A percentile compares a stretch with the other conserved stretches of the same genome.
phyloP scores from a whole-genome alignment of 2,329 filamentous ascomycete species.

The Pyrenochaeta sp. region DNA sequence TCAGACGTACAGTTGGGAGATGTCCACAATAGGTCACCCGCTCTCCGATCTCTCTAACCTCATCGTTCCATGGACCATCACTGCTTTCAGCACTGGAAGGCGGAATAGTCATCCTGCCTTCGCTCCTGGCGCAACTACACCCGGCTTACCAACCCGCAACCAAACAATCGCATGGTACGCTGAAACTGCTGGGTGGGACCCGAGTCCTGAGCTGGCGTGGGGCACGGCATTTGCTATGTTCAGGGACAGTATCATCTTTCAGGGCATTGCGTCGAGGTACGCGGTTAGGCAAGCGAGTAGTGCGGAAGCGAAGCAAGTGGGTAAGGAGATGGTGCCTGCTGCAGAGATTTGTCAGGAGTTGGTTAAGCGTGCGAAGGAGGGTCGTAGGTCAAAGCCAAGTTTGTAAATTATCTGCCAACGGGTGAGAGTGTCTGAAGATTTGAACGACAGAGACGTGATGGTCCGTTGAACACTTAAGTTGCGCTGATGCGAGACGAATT shows the following conservation, averaged over 20 bases:
- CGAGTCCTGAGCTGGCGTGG: constrained; percentile 67
- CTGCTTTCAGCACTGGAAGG: constrained; percentile 46
- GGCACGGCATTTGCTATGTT: constrained; percentile 69
- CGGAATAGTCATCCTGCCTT: constrained; percentile 62
- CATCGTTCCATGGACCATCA: constrained; percentile 55
- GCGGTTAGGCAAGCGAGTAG: constrained; percentile 89
- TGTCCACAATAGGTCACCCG: constrained; percentile 96
- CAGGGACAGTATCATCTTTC: constrained; percentile 69
- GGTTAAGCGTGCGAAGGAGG: constrained; percentile 61
- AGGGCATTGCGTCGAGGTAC: constrained; percentile 89
- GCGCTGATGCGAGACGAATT: no score
- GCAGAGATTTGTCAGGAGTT: constrained; percentile 80
- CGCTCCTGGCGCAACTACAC: constrained; percentile 64
- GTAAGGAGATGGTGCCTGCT: constrained; percentile 71
- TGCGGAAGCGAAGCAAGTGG: constrained; percentile 77
- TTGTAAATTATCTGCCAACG: constrained; percentile 27
- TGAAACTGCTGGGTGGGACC: constrained; percentile 74
- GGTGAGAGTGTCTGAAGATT: neutral
- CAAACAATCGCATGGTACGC: constrained; percentile 72
- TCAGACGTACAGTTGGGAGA: constrained; percentile 66
- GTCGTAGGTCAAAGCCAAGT: constrained; percentile 38
- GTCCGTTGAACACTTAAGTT: neutral
- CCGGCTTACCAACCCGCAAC: constrained; percentile 69
- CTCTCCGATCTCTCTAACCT: constrained; percentile 89
- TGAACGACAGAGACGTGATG: neutral